Base-by-base conservation (phyloP, 208 protist species). In the Borovskyia barvae region DNA sequence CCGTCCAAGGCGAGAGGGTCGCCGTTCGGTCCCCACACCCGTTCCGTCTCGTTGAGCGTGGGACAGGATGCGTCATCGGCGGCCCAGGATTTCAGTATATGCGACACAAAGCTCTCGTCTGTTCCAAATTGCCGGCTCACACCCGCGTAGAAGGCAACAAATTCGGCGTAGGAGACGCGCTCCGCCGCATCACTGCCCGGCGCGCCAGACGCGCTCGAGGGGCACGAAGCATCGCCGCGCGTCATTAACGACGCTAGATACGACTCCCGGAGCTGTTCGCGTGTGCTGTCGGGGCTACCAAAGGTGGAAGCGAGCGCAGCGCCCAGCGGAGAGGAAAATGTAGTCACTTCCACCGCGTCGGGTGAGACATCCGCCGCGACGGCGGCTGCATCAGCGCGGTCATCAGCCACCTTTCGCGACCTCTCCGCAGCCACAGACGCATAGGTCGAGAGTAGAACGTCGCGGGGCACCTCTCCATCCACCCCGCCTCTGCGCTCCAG, bases 141-240 rank as follows among this genome's bases (percentile, higher is more conserved):
- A 12, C 73, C 84, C 29, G 86, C 75, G 68, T 87, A 92, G 57
- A 82, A 95, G 29, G 82, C 86, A 17, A 92, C 11, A 49, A 90
- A 89, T 57, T 87, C 85, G 11, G 71, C 81, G 28, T 71, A 69
- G 28, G 33, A 66, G 26, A 87, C 71, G n/a, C 29, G 41, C 28
- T 57, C 70, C 24, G 37, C 51, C 24, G 8, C 30, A 14, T 43
- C 47, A 17, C 14, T 19, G 26, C 28, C n/a, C 36, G 24, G 12
- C 39, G 22, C 30, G 5, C 3, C 20, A 15, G 37, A 17, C 35
- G 4, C 37, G 15, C 1, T 11, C 17, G 33, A 14, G 6, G 7
- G 15, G 17, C 29, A 40, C 2, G 7, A 19, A 0, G 47, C 39
- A 7, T 15, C 15, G n/a, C 30, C 6, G 41, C 51, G 25, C 5